These are phyloP conservation scores for Acacia melanoxylon DNA, from an alignment of 306 rosid species.

Conservation along the genomic window DNA sequence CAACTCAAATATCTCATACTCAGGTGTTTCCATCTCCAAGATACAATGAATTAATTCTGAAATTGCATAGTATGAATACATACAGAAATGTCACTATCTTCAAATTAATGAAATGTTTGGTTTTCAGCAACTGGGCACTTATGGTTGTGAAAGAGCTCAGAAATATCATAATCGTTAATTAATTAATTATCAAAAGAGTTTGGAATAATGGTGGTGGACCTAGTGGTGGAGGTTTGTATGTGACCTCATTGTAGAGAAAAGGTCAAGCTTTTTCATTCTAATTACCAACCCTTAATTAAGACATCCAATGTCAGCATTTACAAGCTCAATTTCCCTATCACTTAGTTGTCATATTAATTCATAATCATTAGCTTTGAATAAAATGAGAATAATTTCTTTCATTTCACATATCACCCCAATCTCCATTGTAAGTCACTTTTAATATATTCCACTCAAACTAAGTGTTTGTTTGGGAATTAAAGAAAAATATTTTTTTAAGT, in stretches of 20 bases:
- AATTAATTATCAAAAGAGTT: not conserved
- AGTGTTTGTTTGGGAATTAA: no score
- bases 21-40: not conserved
- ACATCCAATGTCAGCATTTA: not conserved
- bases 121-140: not conserved
- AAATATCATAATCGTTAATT: not conserved
- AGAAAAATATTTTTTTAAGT: no score
- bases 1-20: not conserved
- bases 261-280: not conserved
- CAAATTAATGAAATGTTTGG: not conserved
- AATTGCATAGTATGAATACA: not conserved
- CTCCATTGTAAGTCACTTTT: no score
- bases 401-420: not conserved
- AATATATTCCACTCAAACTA: no score
- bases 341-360: not conserved
- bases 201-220: not conserved
- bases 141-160: not conserved
- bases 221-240: not conserved
- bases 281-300: not conserved
- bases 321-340: not conserved
- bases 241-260: not conserved
- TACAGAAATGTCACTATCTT: not conserved
- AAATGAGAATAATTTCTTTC: not conserved
- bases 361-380: not conserved
- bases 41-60: not conserved